Base-by-base conservation (phyloP, 2,329 filamentous ascomycete species). In the Teratosphaeriaceae sp. region DNA sequence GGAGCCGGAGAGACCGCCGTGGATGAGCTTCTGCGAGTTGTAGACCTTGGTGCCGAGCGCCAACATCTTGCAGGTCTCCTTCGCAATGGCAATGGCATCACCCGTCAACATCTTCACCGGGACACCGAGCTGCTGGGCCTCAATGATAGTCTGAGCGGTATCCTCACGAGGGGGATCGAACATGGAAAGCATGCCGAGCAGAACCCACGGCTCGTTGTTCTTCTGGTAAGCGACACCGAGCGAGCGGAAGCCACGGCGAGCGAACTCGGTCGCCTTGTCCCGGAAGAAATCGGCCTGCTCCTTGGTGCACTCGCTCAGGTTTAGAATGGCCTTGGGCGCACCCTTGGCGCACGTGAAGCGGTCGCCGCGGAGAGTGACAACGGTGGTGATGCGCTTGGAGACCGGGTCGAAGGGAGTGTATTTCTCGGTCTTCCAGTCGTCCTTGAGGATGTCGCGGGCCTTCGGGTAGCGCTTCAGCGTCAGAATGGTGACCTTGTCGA, bases 401-500 rank as follows among this genome's bases (percentile, higher is more conserved):
- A 87, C 83, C 41, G 84, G 83, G 67, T 87, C 84, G 72, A 87
- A 85, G 22, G 81, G 81, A 44, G 77, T 85, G 73, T 85, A 87
- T 66, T 84, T 85, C 69, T 84, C 79, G 19, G 83, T 87, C 65
- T 75, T 76, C 84, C 84, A 88, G 64, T 83, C 82, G 60, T 82
- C 75, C 56, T 79, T 76, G 48, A 87, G 74, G 59, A 87, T 86
- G 63, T 87, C 82, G 65, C 82, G 80, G 44, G 84, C 82, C 71
- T 83, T 85, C 62, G 84, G 84, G 69, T 85, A 86, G 51, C 80
- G 76, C 67, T 84, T 84, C 57, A 87, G 77, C 42, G 82, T 85
- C 45, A 86, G 72, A 56, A 87, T 83, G 43, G 81, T 87, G 57
- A 87, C 79, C 71, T 87, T 87, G 71, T 87, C 83, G 58, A 87